Evolutionary conservation across 225 moss, liverwort and hornwort species (phyloP).

Genomic region (Physcomitrellopsis africana): DNA sequence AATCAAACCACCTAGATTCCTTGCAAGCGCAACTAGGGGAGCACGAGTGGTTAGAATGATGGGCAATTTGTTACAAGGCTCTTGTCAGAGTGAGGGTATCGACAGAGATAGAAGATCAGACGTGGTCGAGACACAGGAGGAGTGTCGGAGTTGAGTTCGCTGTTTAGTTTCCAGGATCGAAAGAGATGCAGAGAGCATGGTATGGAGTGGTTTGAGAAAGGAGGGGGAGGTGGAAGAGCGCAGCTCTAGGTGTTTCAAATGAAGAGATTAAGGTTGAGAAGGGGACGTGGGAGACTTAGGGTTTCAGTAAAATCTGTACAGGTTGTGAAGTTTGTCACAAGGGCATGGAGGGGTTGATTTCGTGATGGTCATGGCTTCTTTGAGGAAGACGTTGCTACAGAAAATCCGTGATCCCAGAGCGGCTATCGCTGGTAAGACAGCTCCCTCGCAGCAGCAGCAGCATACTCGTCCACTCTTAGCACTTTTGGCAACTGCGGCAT

Average conservation of each 20-base stretch:
- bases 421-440: constrained; percentile 22
- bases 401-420: constrained; percentile 28
- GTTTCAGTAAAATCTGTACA: constrained; percentile 15
- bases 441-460: neutral
- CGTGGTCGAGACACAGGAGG: neutral
- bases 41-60: neutral
- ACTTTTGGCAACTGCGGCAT: neutral
- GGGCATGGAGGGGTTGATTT: constrained; percentile 23
- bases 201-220: neutral
- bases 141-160: neutral
- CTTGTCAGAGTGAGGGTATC: neutral
- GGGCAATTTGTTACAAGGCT: neutral
- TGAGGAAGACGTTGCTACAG: constrained; percentile 37
- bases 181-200: constrained; percentile 21
- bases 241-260: neutral
- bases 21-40: neutral
- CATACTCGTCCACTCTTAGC: constrained; percentile 2
- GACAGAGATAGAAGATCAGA: neutral
- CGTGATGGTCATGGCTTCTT: constrained; percentile 49
- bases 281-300: constrained; percentile 31
- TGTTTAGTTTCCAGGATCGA: neutral
- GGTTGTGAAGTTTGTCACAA: neutral
- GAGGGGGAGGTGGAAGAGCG: neutral
- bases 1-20: neutral
- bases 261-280: neutral